Evolutionary conservation across 2,329 filamentous ascomycete species (phyloP), one percentile per base, ranked within the genome.

Genomic region (Ustulina deusta): DNA sequence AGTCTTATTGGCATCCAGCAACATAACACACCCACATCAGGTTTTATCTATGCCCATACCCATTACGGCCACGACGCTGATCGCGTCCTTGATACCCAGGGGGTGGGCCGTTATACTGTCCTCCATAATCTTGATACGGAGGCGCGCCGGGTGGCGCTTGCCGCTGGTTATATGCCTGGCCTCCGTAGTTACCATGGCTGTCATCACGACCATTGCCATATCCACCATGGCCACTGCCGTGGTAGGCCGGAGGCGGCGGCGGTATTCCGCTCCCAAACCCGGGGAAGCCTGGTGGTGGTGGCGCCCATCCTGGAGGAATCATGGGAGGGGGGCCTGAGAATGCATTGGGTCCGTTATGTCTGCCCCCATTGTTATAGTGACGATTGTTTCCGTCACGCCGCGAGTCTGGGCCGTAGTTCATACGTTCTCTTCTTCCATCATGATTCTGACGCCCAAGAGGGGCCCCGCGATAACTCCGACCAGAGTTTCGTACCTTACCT

Each of bases 401-500:
- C 59, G 73, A 75, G 61, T 77, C 76, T 17, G 76, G 76, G 13
- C 77, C 77, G 51, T 76, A 79, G 61, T 78, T 77, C 40, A 78
- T 76, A 51, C 76, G 74, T 9, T 71, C 75, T 58, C 75, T 71
- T 60, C 76, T 68, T 46, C 77, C 76, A 38, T 76, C 71, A 57
- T 72, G 73, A 63, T 68, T 61, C 49, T 74, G 71, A 10, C 76
- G 75, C 10, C 76, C 76, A 15, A 92, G 82, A 20, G 89, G 89
- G 5, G 85, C 91, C 40, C 92, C 92, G 13, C 92, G 91, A 74
- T 89, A 89, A 55, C 86, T 87, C 61, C 93, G 87, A n/a, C 93
- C 90, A 25, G 86, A 84, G 68, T 87, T 86, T 62, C 87, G 83
- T 38, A 90, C 83, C 77, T 91, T 90, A 61, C 86, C 85, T 76